phyloP scores from a whole-genome alignment of 1,139 yeast species.

The Williopsis jadinii region DNA sequence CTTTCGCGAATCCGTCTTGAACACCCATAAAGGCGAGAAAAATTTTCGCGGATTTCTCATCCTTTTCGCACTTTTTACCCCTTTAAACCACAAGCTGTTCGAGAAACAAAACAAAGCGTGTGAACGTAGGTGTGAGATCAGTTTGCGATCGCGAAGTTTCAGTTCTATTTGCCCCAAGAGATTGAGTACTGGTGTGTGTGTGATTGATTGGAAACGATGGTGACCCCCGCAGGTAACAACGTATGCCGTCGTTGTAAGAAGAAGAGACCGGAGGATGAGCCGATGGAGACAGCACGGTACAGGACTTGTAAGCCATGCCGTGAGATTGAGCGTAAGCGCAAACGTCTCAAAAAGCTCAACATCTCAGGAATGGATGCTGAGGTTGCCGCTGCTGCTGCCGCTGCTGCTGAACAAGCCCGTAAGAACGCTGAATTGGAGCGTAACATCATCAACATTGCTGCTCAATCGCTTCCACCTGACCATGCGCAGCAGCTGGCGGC shows the following conservation, averaged over 20 bases:
- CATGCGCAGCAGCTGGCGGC: constrained; percentile 7
- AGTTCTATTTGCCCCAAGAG: too few species aligned
- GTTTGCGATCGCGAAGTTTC: too few species aligned
- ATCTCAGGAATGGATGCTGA: neutral
- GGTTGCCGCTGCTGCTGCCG: neutral
- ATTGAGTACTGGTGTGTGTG: too few species aligned
- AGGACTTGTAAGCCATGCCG: constrained; percentile 24
- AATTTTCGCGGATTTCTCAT: constrained; percentile 1
- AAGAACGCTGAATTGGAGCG: constrained; percentile 16
- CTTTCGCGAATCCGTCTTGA: neutral
- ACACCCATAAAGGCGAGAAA: neutral
- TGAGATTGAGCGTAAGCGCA: constrained; percentile 22
- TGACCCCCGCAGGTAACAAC: constrained; percentile 7
- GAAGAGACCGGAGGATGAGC: constrained; percentile 22
- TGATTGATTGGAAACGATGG: neutral
- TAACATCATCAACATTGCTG: constrained; percentile 20
- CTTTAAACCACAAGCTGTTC: too few species aligned
- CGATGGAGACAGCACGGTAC: constrained; percentile 22
- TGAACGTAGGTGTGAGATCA: neutral
- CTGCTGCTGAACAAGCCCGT: constrained; percentile 1
- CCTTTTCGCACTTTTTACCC: neutral
- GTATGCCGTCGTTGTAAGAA: constrained; percentile 24
- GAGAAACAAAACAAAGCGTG: neutral
- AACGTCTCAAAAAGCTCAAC: constrained; percentile 18
- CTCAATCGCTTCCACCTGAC: constrained; percentile 14